phyloP scores from a whole-genome alignment of 805 yeast genomes.

The Helenozyma rhizophorensis region DNA sequence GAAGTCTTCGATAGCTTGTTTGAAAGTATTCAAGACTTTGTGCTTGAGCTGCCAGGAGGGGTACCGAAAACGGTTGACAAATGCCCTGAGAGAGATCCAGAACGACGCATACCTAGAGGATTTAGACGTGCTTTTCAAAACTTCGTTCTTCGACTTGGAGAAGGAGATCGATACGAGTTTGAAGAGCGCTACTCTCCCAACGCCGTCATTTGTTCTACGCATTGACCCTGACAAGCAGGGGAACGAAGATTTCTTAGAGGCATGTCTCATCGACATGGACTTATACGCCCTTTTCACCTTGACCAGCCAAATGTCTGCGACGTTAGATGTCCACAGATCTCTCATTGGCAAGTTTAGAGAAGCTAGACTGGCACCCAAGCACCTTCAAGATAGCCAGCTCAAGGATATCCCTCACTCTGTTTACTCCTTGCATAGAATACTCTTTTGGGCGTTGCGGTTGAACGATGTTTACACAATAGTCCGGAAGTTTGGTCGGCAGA shows the following conservation, averaged over 20 bases:
- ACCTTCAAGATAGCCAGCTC: constrained; percentile 6
- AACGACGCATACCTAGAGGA: constrained; percentile 15
- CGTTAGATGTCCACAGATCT: constrained; percentile 23
- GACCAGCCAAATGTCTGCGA: constrained; percentile 20
- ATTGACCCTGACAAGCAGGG: constrained; percentile 4
- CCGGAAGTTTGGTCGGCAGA: constrained; percentile 44
- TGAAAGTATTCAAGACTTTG: constrained; percentile 24
- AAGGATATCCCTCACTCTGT: constrained; percentile 27
- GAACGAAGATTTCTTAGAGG: constrained; percentile 18
- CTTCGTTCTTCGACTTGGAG: constrained; percentile 15
- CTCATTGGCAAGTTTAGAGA: constrained; percentile 8
- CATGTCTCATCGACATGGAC: constrained; percentile 38
- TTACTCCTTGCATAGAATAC: constrained; percentile 44
- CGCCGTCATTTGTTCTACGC: constrained; percentile 4
- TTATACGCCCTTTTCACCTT: constrained; percentile 27
- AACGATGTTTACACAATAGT: constrained; percentile 48
- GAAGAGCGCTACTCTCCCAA: constrained; percentile 2
- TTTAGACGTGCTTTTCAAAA: constrained; percentile 18
- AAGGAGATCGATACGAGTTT: constrained; percentile 25
- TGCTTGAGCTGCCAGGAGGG: constrained; percentile 31
- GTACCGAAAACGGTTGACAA: constrained; percentile 30
- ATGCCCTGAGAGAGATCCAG: constrained; percentile 22
- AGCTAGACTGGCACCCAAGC: constrained; percentile 9
- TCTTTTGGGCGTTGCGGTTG: constrained; percentile 40
- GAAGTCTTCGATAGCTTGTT: constrained; percentile 19